A percentile compares a stretch with the other conserved stretches of the same genome.
Evolutionary conservation across 306 rosid species (phyloP).

Genomic region (Pterocarpus santalinus): DNA sequence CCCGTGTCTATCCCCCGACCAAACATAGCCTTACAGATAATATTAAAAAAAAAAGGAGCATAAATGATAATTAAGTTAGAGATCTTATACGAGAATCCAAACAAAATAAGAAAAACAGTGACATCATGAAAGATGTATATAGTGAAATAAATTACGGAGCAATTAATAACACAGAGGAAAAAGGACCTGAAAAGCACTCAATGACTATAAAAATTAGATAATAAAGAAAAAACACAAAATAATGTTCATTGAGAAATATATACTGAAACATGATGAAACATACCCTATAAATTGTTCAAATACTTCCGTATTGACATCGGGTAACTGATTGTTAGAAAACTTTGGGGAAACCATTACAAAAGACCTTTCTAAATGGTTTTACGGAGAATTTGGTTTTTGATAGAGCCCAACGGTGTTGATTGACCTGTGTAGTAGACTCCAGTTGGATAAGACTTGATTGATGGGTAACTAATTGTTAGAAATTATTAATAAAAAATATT

Average conservation of each 20-base stretch:
- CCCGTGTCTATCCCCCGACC: not conserved
- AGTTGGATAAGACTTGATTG: not conserved
- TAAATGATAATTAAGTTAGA: not conserved
- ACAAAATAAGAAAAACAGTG: conserved; percentile 4
- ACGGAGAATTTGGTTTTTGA: not conserved
- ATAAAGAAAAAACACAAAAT: conserved; percentile 8
- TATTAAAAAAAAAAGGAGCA: not conserved
- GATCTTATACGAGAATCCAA: not conserved
- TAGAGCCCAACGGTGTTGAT: not conserved
- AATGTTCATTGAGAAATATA: not conserved
- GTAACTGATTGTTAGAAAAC: not conserved
- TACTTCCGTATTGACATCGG: not conserved
- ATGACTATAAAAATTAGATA: conserved; percentile 14
- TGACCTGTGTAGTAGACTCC: not conserved
- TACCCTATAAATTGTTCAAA: not conserved
- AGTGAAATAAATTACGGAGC: conserved; percentile 12
- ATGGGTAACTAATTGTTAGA: not conserved
- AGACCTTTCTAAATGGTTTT: not conserved
- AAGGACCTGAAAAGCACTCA: conserved; percentile 15
- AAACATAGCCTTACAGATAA: not conserved
- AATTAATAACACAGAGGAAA: not conserved
- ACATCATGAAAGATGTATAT: not conserved
- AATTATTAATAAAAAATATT: not conserved
- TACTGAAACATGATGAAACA: not conserved
- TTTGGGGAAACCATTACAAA: not conserved